Evolutionary conservation across 768 basidiomycete genomes (phyloP).

Genomic region (Lactifluus piperatus): DNA sequence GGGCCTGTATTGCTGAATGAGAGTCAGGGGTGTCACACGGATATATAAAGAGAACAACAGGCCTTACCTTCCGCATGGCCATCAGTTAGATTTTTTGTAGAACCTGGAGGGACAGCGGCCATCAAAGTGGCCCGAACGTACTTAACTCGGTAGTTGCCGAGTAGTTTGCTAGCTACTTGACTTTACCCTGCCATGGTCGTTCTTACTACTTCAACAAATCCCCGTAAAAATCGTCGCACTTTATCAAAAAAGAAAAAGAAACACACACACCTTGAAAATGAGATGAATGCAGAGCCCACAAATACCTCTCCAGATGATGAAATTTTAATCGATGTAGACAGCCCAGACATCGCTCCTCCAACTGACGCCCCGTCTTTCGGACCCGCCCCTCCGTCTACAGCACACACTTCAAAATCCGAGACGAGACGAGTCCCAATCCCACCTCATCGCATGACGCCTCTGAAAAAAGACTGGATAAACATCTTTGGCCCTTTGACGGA

Average conservation of each 20-base stretch:
- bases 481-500: constrained; percentile 95
- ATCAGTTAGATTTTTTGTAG: background rate
- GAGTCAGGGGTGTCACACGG: background rate
- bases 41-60: background rate
- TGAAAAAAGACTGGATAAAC: constrained; percentile 94
- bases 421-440: constrained; percentile 86
- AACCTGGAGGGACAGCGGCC: constrained; percentile 2
- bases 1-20: constrained; percentile 31
- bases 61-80: constrained; percentile 11
- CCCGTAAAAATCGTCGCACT: constrained; percentile 33
- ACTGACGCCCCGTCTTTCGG: constrained; percentile 59
- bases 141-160: background rate
- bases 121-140: background rate
- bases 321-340: constrained; percentile 49
- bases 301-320: constrained; percentile 43
- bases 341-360: constrained; percentile 35
- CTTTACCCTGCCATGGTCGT: constrained; percentile 32
- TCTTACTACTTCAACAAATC: constrained; percentile 26
- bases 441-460: constrained; percentile 93
- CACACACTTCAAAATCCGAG: constrained; percentile 64
- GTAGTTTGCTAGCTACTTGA: too few relatives aligned
- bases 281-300: background rate
- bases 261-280: too few relatives aligned
- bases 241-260: constrained; percentile 42
- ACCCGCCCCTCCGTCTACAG: constrained; percentile 47